Base-by-base conservation (phyloP, 441 rosid genomes). In the Eruca vesicaria region DNA sequence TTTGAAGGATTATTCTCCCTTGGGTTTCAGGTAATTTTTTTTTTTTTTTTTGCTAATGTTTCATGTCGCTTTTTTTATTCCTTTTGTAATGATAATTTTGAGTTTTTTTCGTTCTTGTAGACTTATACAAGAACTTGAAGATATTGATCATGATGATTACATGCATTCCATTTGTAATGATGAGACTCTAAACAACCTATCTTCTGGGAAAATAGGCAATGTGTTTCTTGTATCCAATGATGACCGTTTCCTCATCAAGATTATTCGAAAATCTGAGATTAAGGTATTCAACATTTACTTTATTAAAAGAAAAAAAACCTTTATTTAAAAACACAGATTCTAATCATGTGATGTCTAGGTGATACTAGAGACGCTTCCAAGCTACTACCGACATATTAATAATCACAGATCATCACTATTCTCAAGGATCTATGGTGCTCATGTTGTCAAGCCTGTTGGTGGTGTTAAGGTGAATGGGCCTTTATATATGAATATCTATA, bases 1-100 rank as follows among this genome's bases (percentile, higher is more conserved):
- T 76, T 79, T 86, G 82, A 88, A 84, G 18, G 85, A 86, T 80
- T 86, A 88, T 56, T 86, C 81, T 61, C 85, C 96, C 5, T 79
- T 77, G 63, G 84, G 84, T 79, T 90, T 84, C 84, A 82, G 91
- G 90, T 84, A 33, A 57, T 43, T 4, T 14, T 26, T 7, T 7
- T 56, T 7, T 48, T 48, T 15, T n/a, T n/a, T n/a, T n/a, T 6
- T 5, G 8, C 7, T 33, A 33, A 33, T 33, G 38, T 29, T 60
- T 58, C 41, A 29, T 19, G 23, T 60, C 15, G 12, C n/a, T n/a
- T 48, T 57, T 52, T 9, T n/a, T 15, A 19, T 35, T 5, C 21
- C 15, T 59, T 52, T 8, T 8, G 1, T 18, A 41, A 14, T 4
- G 6, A 16, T 31, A 8, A 14, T 26, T 15, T 15, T 26, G 29